Conservation (phyloP, 495 filamentous ascomycete genomes). For the Staphylotrichum tortipilum region DNA sequence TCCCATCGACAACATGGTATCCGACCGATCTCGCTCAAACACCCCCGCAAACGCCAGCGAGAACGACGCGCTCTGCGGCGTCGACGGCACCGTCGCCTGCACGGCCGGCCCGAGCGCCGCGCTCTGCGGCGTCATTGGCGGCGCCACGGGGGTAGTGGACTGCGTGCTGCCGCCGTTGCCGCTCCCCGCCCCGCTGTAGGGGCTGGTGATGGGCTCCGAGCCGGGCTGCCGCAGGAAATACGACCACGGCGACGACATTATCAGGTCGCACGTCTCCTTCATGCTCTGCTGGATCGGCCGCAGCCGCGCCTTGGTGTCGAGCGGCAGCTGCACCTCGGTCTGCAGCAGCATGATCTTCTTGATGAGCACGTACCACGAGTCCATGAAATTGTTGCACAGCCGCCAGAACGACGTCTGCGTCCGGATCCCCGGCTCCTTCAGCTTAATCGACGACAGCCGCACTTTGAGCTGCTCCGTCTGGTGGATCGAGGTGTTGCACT, state of each 20-base stretch:
- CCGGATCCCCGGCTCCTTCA: conserved; percentile 71
- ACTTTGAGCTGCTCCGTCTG: conserved; percentile 59
- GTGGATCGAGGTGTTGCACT: conserved; percentile 54
- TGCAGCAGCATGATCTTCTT: conserved; percentile 59
- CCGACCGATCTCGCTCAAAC: conserved; percentile 52
- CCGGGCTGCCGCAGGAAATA: conserved; percentile 30
- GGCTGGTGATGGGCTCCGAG: neutral
- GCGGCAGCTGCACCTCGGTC: conserved; percentile 51
- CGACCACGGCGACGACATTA: conserved; percentile 71
- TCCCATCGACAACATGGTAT: conserved; percentile 57
- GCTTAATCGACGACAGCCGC: conserved; percentile 66
- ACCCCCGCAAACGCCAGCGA: conserved; percentile 59
- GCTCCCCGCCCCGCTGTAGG: neutral
- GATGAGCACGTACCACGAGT: conserved; percentile 65
- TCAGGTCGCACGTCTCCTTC: conserved; percentile 63
- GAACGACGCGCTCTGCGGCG: conserved; percentile 59
- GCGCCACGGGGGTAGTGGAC: conserved; percentile 22
- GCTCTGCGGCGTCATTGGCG: conserved; percentile 62
- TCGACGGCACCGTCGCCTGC: conserved; percentile 79
- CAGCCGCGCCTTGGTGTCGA: conserved; percentile 60
- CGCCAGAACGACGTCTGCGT: conserved; percentile 76
- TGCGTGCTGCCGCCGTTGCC: conserved; percentile 18
- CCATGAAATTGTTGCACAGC: conserved; percentile 66
- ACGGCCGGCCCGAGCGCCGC: conserved; percentile 82
- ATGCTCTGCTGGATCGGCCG: conserved; percentile 67